Conservation (phyloP, 73 alveolate genomes). For the Paramecium primaurelia region DNA sequence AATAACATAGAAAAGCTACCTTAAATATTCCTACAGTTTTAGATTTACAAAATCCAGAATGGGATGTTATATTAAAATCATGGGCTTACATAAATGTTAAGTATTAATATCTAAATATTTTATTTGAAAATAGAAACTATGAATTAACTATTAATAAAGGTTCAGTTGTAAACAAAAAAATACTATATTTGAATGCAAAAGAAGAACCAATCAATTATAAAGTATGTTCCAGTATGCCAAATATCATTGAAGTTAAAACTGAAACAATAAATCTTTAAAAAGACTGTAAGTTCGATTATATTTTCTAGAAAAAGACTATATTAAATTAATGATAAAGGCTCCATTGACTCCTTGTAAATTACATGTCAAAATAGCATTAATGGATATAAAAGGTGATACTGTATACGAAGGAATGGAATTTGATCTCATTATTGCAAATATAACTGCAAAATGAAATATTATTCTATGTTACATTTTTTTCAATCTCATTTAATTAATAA, state of each 20-base stretch:
- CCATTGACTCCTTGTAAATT: slow-evolving; percentile 40
- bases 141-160: slow-evolving; percentile 10
- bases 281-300: neutral
- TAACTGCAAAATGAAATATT: neutral
- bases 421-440: neutral
- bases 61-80: neutral
- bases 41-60: neutral
- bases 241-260: neutral
- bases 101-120: neutral
- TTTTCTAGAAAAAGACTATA: slow-evolving; percentile 19
- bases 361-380: slow-evolving; percentile 17
- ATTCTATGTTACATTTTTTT: neutral
- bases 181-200: neutral
- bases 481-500: neutral
- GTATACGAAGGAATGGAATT: slow-evolving; percentile 17
- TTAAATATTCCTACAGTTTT: neutral
- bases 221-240: neutral
- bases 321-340: slow-evolving; percentile 3
- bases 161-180: neutral
- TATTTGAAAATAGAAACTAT: neutral
- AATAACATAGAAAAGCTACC: slow-evolving; percentile 4
- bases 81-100: slow-evolving; percentile 17
- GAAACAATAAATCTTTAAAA: neutral
- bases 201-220: neutral
- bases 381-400: neutral